Conservation (phyloP, 2,329 filamentous ascomycete genomes). For the Ophiostoma pallidulum region DNA sequence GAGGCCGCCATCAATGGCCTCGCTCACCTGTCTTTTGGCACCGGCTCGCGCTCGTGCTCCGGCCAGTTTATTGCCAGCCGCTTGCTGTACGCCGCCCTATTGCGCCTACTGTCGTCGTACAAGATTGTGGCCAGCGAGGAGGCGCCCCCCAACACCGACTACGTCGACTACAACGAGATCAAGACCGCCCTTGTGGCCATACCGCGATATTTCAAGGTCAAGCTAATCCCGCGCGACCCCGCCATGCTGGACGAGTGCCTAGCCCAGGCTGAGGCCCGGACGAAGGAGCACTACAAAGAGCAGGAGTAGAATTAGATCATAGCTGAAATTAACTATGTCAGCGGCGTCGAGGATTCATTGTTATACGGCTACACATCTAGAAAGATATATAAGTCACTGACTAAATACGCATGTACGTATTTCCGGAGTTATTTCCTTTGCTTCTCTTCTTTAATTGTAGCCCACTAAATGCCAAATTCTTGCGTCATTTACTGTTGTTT, state of each 20-base stretch:
- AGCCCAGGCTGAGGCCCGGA: slow-evolving; percentile 8
- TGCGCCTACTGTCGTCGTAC: slow-evolving; percentile 35
- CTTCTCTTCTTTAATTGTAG: no score
- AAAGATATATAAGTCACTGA: no score
- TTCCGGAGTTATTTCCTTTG: no score
- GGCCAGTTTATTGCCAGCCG: slow-evolving; percentile 55
- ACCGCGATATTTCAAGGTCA: slow-evolving; percentile 15
- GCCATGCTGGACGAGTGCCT: slow-evolving; percentile 8
- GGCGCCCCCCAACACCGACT: slow-evolving; percentile 43
- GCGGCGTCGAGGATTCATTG: no score
- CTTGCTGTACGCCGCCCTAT: slow-evolving; percentile 51
- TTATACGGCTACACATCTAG: no score
- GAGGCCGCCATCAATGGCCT: slow-evolving; percentile 32
- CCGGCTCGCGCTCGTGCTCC: slow-evolving; percentile 54
- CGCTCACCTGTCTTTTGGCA: slow-evolving; percentile 53
- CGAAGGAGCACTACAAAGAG: slow-evolving; percentile 15
- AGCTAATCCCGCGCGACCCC: slow-evolving; percentile 13
- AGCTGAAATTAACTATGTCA: not conserved
- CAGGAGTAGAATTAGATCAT: not conserved
- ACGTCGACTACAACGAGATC: slow-evolving; percentile 17
- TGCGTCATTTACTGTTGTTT: no score
- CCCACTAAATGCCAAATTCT: no score
- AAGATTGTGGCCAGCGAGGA: slow-evolving; percentile 49
- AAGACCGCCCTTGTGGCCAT: slow-evolving; percentile 16
- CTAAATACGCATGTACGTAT: no score